These are phyloP conservation scores for Xenoacremonium recifei DNA, from an alignment of 2,329 filamentous ascomycete genomes.

Conservation along the genomic window DNA sequence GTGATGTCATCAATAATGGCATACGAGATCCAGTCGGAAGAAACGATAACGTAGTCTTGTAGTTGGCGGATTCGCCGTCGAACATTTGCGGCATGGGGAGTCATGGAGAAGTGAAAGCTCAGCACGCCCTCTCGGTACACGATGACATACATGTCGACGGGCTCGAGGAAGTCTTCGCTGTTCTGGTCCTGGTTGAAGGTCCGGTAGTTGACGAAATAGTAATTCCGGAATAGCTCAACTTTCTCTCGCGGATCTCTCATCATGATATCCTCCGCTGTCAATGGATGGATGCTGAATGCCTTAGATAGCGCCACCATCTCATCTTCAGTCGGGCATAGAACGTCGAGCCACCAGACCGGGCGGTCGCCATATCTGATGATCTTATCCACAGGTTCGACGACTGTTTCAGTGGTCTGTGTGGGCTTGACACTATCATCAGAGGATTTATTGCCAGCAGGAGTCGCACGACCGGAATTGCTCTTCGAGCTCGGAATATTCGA, in stretches of 20 bases:
- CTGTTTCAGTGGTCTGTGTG: conserved; percentile 12
- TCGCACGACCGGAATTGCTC: conserved; percentile 44
- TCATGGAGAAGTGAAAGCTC: conserved; percentile 96
- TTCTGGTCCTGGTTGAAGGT: conserved; percentile 94
- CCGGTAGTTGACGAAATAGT: conserved; percentile 98
- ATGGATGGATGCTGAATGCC: conserved; percentile 90
- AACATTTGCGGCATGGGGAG: conserved; percentile 93
- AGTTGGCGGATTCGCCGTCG: conserved; percentile 89
- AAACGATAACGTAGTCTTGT: conserved; percentile 88
- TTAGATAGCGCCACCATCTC: conserved; percentile 96
- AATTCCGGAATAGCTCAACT: conserved; percentile 94
- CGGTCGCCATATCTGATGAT: conserved; percentile 69
- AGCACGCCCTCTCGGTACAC: conserved; percentile 95
- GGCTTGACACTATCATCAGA: conserved; percentile 25
- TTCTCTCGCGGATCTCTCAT: conserved; percentile 97
- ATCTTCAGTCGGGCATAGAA: conserved; percentile 83
- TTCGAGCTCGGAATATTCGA: conserved; percentile 29
- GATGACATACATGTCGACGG: conserved; percentile 95
- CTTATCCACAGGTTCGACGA: conserved; percentile 33
- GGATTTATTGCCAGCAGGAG: conserved; percentile 45
- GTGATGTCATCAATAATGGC: conserved; percentile 98
- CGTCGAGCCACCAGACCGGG: conserved; percentile 95
- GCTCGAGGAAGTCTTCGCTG: conserved; percentile 87
- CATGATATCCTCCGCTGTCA: conserved; percentile 96
- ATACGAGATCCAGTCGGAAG: conserved; percentile 97